phyloP scores from a whole-genome alignment of 192 early-diverging fungal species.

The Linnemannia schmuckeri region DNA sequence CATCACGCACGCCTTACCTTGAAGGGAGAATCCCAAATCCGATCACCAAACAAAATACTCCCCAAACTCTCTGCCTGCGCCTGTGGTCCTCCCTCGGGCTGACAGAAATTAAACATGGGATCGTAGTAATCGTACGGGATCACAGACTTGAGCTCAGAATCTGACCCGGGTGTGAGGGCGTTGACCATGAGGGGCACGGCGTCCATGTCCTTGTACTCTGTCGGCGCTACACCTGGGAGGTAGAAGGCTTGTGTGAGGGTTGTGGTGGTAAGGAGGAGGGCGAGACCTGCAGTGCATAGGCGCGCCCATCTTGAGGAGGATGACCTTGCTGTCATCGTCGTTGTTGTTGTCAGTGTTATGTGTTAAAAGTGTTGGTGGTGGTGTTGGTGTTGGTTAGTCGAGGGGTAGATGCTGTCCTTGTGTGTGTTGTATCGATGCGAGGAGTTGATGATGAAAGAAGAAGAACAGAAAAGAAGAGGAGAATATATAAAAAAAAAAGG shows the following conservation, averaged over 20 bases:
- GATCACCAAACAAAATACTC: conserved; percentile 95
- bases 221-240: conserved; percentile 93
- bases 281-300: neutral
- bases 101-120: conserved; percentile 88
- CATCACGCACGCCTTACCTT: conserved; percentile 63
- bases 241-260: conserved; percentile 77
- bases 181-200: conserved; percentile 87
- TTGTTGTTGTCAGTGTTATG: neutral
- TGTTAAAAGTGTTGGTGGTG: neutral
- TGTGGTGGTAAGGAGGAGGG: neutral
- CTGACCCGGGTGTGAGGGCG: conserved; percentile 81
- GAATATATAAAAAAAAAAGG: neutral
- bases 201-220: conserved; percentile 80
- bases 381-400: neutral
- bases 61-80: conserved; percentile 87
- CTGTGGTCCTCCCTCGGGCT: conserved; percentile 71
- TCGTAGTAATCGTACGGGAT: conserved; percentile 93
- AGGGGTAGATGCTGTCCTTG: neutral
- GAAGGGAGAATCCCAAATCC: conserved; percentile 87
- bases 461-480: neutral
- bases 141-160: conserved; percentile 75
- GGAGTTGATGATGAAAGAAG: neutral
- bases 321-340: neutral
- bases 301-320: neutral
- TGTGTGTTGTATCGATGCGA: too few relatives aligned